phyloP scores from a whole-genome alignment of 805 yeast species.

The Hanseniaspora clermontiae region DNA sequence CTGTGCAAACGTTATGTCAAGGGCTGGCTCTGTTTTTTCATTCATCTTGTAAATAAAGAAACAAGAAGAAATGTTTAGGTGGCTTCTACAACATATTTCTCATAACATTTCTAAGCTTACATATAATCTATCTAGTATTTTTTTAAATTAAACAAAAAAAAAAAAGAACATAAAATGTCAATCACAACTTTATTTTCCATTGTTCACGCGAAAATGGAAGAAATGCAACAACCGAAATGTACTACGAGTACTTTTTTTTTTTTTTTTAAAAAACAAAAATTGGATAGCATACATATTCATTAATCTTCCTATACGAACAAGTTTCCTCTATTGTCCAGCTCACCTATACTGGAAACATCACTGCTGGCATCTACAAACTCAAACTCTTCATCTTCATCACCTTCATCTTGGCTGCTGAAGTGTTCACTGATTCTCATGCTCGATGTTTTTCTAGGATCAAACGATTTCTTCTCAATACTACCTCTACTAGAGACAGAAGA shows the following conservation, averaged over 20 bases:
- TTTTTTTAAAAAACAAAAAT: too few species aligned
- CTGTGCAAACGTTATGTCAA: not conserved
- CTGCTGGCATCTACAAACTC: slow-evolving; percentile 13
- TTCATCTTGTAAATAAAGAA: not conserved
- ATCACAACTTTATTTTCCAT: not conserved
- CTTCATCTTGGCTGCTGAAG: not conserved
- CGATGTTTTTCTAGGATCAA: not conserved
- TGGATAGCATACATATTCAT: not conserved
- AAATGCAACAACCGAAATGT: not conserved
- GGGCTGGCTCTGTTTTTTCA: not conserved
- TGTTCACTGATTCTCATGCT: not conserved
- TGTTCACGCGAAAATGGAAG: not conserved
- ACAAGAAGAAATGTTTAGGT: too few species aligned
- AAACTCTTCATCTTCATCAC: slow-evolving; percentile 2
- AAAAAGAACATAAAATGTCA: too few species aligned
- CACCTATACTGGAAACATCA: slow-evolving; percentile 13
- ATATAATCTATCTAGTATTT: too few species aligned
- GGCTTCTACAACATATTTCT: too few species aligned
- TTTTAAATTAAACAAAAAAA: too few species aligned
- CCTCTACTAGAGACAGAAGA: not conserved
- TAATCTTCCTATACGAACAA: not conserved
- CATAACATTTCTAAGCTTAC: too few species aligned
- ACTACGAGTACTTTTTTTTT: too few species aligned
- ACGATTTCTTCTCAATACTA: not conserved
- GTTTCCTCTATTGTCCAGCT: slow-evolving; percentile 12